Conservation (phyloP, 768 basidiomycete species). For the Leccinum pellstonianum region DNA sequence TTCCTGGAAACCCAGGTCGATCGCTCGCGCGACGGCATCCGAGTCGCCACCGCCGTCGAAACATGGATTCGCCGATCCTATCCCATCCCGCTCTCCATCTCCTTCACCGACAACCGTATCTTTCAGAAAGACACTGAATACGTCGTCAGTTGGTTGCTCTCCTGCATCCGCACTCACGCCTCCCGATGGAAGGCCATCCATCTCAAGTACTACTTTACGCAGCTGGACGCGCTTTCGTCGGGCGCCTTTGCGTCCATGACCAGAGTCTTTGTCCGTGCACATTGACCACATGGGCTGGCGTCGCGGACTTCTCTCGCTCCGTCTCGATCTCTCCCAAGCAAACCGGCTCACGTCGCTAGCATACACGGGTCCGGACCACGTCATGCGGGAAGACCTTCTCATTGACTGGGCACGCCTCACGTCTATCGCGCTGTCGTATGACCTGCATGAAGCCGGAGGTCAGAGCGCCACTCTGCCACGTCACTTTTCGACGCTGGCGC, state of each 20-base stretch:
- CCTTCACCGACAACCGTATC: conserved; percentile 28
- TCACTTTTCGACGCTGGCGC: conserved; percentile 16
- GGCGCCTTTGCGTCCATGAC: conserved; percentile 22
- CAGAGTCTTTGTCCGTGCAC: conserved; percentile 20
- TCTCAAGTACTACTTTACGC: conserved; percentile 26
- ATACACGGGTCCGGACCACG: conserved; percentile 26
- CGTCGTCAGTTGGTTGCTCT: conserved; percentile 20
- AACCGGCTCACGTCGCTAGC: conserved; percentile 20
- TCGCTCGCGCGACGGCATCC: conserved; percentile 19
- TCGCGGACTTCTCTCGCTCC: conserved; percentile 18
- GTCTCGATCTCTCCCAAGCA: conserved; percentile 21
- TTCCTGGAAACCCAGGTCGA: conserved; percentile 23
- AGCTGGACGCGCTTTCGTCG: conserved; percentile 17
- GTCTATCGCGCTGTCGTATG: conserved; percentile 24
- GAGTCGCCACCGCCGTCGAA: conserved; percentile 15
- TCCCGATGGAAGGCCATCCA: conserved; percentile 25
- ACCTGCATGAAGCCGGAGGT: conserved; percentile 25
- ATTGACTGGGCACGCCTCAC: conserved; percentile 27
- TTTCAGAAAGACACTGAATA: conserved; percentile 26
- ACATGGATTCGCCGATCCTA: conserved; percentile 26
- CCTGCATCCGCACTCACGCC: conserved; percentile 18
- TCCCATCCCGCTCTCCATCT: conserved; percentile 23
- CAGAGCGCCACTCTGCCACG: conserved; percentile 21
- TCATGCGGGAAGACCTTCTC: conserved; percentile 21
- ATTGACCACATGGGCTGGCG: conserved; percentile 31